Evolutionary conservation across 129 eudicot genomes (phyloP), one percentile per base, ranked within the genome.

Genomic region (Ambrosia trifida): DNA sequence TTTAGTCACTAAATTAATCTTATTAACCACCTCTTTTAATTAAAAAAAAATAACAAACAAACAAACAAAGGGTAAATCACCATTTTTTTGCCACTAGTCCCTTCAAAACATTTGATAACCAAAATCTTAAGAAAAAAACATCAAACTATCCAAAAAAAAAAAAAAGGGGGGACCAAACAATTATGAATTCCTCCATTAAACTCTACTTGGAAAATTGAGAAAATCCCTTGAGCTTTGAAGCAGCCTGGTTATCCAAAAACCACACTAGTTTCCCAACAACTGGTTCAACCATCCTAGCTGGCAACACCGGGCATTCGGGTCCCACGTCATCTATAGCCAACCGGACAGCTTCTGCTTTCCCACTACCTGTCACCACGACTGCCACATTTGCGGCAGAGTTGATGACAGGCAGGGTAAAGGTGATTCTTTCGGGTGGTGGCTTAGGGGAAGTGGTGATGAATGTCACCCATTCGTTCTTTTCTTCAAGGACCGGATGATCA

Each of bases 351-450:
- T 91, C 95, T 1, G 95, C 95, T 70, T 83, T 91, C 78, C 76
- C 80, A 51, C 81, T 72, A 52, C 97, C 97, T n/a, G 89, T 83
- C 49, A 62, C 95, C 59, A 91, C 89, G 68, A 91, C 80, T 9
- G 73, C 97, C 68, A 91, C 95, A 56, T 91, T 85, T 79, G 97
- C 83, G 2, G 97, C 86, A 2, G 95, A 85, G 86, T 91, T 91
- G 84, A 91, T 91, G 2, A 91, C 97, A 0, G 97, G 97, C 75
- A 91, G 35, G 3, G 88, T 88, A 70, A 91, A 86, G 14, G 97
- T 91, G 81, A 91, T 91, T 47, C 96, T 82, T 81, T 88, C 96
- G 0, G 97, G 93, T 2, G 97, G 97, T 28, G 96, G 88, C 69
- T 86, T 84, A 11, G 97, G 97, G 10, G 89, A 88, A 51, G 88